A percentile compares a stretch with the other conserved stretches of the same genome.
Conservation (phyloP, 768 basidiomycete genomes). For the Tricholoma hemisulphureum region DNA sequence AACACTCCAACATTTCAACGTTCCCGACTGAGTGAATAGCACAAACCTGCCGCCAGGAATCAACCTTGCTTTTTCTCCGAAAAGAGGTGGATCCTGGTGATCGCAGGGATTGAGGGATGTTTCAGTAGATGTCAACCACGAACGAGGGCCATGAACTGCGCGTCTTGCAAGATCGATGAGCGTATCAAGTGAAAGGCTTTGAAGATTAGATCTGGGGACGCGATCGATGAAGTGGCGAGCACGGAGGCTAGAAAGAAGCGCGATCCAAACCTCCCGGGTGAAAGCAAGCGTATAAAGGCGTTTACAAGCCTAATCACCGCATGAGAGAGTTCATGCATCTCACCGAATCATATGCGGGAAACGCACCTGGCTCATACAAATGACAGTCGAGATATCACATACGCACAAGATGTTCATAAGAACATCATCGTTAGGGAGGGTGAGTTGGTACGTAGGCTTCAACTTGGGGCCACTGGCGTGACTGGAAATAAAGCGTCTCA, state of each 20-base stretch:
- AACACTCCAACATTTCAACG: no score
- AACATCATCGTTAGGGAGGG: background rate
- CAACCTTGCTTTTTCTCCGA: no score
- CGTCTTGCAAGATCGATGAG: background rate
- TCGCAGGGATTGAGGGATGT: no score
- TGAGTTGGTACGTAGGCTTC: no score
- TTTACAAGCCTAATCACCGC: background rate
- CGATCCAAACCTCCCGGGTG: background rate
- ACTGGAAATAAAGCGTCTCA: no score
- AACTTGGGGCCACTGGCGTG: no score
- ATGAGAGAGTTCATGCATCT: no score
- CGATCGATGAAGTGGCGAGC: background rate
- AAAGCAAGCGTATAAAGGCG: background rate
- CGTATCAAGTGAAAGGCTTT: background rate
- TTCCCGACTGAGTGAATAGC: no score
- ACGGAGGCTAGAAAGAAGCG: background rate
- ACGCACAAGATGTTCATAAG: background rate
- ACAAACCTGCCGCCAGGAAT: no score
- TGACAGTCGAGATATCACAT: background rate
- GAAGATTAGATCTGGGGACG: background rate
- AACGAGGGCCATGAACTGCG: background rate
- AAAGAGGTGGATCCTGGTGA: no score
- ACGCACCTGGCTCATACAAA: constrained; percentile 1
- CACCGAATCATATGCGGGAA: background rate
- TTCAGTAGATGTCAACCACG: no score